phyloP scores from a whole-genome alignment of 768 basidiomycete genomes.

The Kwoniella europaea region DNA sequence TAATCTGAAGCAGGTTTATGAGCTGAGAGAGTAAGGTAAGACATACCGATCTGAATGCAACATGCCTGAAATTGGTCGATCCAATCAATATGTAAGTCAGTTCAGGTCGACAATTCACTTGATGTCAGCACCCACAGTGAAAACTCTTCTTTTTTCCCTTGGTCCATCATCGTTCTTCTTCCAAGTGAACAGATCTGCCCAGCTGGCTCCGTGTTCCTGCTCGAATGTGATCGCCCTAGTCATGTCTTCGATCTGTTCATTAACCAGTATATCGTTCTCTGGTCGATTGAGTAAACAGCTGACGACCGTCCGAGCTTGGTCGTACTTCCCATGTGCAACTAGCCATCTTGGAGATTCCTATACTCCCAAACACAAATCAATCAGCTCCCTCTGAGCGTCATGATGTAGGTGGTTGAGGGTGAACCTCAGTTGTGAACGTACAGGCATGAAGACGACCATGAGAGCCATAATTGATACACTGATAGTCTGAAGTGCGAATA shows the following conservation, averaged over 20 bases:
- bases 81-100: background rate
- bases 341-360: constrained; percentile 35
- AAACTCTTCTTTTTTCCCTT: constrained; percentile 32
- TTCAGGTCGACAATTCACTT: too few species aligned
- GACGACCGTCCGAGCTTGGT: constrained; percentile 26
- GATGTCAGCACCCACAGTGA: constrained; percentile 22
- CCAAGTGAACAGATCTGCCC: constrained; percentile 27
- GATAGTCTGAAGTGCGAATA: constrained; percentile 28
- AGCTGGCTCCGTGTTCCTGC: constrained; percentile 16
- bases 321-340: constrained; percentile 18
- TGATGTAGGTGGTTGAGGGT: too few species aligned
- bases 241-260: constrained; percentile 33
- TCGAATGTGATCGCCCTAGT: constrained; percentile 26
- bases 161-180: constrained; percentile 23
- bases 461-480: constrained; percentile 26
- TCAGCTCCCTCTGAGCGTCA: too few species aligned
- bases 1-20: too few species aligned
- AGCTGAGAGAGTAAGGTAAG: too few species aligned
- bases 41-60: constrained; percentile 7
- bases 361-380: too few species aligned
- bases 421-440: background rate
- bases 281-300: constrained; percentile 19
- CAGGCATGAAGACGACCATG: constrained; percentile 30
- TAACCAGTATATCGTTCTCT: constrained; percentile 12
- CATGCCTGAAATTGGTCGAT: background rate